phyloP scores from a whole-genome alignment of 2,329 filamentous ascomycete species.

The Camillea tinctor region DNA sequence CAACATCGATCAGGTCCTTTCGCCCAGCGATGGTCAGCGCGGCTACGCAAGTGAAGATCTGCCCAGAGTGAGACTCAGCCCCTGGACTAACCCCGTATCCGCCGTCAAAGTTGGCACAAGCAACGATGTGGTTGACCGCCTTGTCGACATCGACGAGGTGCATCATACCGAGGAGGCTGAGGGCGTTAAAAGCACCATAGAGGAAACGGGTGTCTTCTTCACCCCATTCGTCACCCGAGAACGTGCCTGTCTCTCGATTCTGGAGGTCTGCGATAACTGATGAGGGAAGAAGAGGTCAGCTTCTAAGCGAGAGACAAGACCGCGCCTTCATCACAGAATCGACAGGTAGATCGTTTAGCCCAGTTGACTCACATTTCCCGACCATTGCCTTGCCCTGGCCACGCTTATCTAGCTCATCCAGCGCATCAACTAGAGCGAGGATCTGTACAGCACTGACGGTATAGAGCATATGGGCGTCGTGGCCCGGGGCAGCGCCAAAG shows the following conservation, averaged over 20 bases:
- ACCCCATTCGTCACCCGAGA: constrained; percentile 93
- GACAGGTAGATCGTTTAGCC: not conserved
- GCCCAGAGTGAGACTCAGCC: constrained; percentile 90
- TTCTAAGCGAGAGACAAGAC: constrained; percentile 10
- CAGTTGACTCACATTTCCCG: constrained; percentile 68
- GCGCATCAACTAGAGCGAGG: constrained; percentile 78
- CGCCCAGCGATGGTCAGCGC: constrained; percentile 80
- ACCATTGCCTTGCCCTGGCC: constrained; percentile 70
- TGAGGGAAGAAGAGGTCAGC: constrained; percentile 15
- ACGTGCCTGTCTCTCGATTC: constrained; percentile 77
- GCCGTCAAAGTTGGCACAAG: constrained; percentile 91
- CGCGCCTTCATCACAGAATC: too few relatives aligned
- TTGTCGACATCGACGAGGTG: constrained; percentile 74
- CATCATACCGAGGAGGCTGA: constrained; percentile 78
- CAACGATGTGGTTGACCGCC: constrained; percentile 74
- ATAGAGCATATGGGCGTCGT: constrained; percentile 95
- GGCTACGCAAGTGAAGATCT: constrained; percentile 92
- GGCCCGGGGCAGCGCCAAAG: constrained; percentile 89
- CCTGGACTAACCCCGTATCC: constrained; percentile 88
- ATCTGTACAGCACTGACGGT: constrained; percentile 96
- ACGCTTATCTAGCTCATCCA: constrained; percentile 75
- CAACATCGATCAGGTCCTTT: constrained; percentile 77
- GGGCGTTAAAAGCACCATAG: constrained; percentile 83
- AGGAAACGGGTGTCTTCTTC: constrained; percentile 94
- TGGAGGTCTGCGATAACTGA: constrained; percentile 79